Evolutionary conservation across 1,284 basidiomycete species (phyloP).

Genomic region (Melanopsichium pennsylvanicum): DNA sequence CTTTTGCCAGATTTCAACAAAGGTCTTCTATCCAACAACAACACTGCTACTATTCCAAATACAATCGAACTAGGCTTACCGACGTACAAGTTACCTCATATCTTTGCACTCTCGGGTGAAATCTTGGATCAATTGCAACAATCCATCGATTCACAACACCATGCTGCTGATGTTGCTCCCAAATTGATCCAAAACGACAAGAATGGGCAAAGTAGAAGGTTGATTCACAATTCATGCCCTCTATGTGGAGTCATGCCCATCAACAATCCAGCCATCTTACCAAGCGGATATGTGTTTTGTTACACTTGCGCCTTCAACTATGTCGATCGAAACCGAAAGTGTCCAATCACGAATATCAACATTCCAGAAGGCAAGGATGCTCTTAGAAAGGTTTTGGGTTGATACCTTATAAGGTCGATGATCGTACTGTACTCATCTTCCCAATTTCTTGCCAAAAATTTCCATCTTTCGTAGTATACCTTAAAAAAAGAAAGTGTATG

Average conservation of each 20-base stretch:
- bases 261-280: constrained; percentile 87
- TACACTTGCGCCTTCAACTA: constrained; percentile 89
- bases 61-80: too few species aligned
- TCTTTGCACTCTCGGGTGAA: constrained; percentile 18
- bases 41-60: not conserved
- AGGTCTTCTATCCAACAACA: not conserved
- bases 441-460: too few species aligned
- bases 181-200: too few species aligned
- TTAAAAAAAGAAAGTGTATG: too few species aligned
- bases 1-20: constrained; percentile 11
- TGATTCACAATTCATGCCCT: constrained; percentile 80
- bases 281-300: constrained; percentile 93
- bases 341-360: constrained; percentile 84
- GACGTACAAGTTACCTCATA: constrained; percentile 18
- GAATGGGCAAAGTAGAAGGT: too few species aligned
- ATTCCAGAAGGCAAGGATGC: constrained; percentile 75
- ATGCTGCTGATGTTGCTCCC: too few species aligned
- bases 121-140: constrained; percentile 21
- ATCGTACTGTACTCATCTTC: too few species aligned
- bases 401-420: too few species aligned
- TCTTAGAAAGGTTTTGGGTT: constrained; percentile 83
- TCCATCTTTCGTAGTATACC: too few species aligned
- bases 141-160: not conserved
- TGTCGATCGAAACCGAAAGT: constrained; percentile 78
- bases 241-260: constrained; percentile 76